Base-by-base conservation (phyloP, 2,329 filamentous ascomycete genomes). In the Epichloe sylvatica region DNA sequence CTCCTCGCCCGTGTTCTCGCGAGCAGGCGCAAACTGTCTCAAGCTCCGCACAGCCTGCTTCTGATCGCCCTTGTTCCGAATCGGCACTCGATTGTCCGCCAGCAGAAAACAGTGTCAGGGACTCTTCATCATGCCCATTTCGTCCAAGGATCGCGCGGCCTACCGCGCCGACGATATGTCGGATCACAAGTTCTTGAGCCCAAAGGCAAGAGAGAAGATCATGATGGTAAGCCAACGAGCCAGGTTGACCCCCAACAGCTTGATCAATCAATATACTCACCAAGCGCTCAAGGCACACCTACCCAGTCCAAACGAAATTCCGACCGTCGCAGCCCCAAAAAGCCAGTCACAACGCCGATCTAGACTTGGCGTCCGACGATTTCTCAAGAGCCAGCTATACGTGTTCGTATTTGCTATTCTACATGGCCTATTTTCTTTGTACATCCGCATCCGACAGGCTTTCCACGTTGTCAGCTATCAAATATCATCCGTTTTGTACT, bases 351-450 rank as follows among this genome's bases (percentile, higher is more conserved):
- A 59, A 33, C 55, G 58, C 30, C 63, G 65, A 35, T 71, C 71
- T 19, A 70, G 70, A 44, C 67, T 81, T 17, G 78, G 80, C 21
- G 62, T 85, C 52, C 76, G 80, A 52, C 75, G 74, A 49, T 80
- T 86, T 59, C 58, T 87, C 41, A 72, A 70, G 53, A 71, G 69
- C 48, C 77, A 83, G 60, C 65, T 90, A 40, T 76, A 88, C 65
- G 64, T 81, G 49, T 64, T 87, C 39, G 64, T 87, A 52, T 89
- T 84, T 65, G 74, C 77, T 52, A 59, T 86, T 50, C 72, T 91
- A 56, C 88, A 95, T 61, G 76, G 84, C 54, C 64, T 95, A 56
- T 97, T 95, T 69, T 91, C 87, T 6, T 71, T 97, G 55, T 94
- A 92, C 65, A 83, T 96, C 56, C 84, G 89, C 54, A 68, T 87